Evolutionary conservation across 106 monocot species (phyloP).

Genomic region (Agapanthus africanus): DNA sequence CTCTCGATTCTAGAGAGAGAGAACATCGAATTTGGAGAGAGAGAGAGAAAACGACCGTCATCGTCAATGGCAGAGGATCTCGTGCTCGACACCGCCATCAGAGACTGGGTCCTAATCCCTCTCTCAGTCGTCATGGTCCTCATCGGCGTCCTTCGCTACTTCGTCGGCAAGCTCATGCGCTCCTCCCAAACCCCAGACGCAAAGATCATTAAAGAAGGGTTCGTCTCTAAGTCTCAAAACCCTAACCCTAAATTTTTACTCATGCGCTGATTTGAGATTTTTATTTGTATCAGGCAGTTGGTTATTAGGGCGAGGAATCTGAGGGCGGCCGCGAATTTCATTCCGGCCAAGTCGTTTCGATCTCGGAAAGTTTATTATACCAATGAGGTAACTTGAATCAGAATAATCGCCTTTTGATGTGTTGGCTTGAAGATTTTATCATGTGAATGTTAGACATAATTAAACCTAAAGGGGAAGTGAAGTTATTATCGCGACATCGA

Average conservation of each 20-base stretch:
- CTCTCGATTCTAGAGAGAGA: too few species aligned
- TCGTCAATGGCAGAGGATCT: slow-evolving; percentile 80
- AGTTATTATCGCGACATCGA: too few species aligned
- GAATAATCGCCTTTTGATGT: too few species aligned
- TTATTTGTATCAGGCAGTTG: slow-evolving; percentile 15
- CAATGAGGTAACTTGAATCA: slow-evolving; percentile 23
- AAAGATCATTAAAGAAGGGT: slow-evolving; percentile 90
- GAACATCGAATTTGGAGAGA: too few species aligned
- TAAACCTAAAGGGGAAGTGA: too few species aligned
- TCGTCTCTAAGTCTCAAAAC: not conserved
- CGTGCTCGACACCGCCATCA: slow-evolving; percentile 94
- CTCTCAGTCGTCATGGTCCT: slow-evolving; percentile 97
- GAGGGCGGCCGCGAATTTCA: slow-evolving; percentile 16
- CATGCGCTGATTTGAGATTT: not conserved
- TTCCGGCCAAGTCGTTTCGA: slow-evolving; percentile 20
- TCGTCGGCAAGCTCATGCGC: slow-evolving; percentile 93
- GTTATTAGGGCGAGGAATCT: slow-evolving; percentile 23
- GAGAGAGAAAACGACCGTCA: too few species aligned
- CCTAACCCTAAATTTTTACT: not conserved
- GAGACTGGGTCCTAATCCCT: slow-evolving; percentile 87
- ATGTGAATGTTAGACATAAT: too few species aligned
- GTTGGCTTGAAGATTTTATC: too few species aligned
- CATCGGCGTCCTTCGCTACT: slow-evolving; percentile 88
- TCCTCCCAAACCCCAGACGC: slow-evolving; percentile 53
- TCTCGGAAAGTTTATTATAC: slow-evolving; percentile 20